A percentile compares a stretch with the other conserved stretches of the same genome.
These are phyloP conservation scores for Beta macrorhiza DNA, from an alignment of 179 eudicot species.

Conservation along the genomic window DNA sequence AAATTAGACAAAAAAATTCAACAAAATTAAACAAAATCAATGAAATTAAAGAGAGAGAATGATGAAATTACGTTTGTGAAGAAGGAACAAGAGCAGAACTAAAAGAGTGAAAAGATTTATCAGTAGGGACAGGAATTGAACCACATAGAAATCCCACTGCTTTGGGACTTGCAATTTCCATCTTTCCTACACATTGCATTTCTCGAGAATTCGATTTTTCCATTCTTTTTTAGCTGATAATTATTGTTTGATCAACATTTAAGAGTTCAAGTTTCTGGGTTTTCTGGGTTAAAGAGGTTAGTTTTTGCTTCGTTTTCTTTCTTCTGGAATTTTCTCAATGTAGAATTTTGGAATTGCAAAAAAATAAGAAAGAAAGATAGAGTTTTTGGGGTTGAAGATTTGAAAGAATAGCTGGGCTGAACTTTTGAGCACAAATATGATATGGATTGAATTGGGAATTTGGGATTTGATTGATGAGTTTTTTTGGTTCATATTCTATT, in stretches of 20 bases:
- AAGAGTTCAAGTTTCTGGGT: neutral
- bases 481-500: too few species aligned
- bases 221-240: conserved; percentile 28
- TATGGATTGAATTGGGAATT: too few species aligned
- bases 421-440: too few species aligned
- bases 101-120: conserved; percentile 54
- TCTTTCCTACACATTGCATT: conserved; percentile 64
- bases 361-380: too few species aligned
- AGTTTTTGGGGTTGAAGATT: neutral
- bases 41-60: neutral
- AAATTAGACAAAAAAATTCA: neutral
- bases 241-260: neutral
- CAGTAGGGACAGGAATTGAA: conserved; percentile 80
- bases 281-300: neutral
- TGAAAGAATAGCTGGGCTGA: neutral
- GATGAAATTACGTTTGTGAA: conserved; percentile 41
- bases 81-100: conserved; percentile 67
- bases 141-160: conserved; percentile 82
- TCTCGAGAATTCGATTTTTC: conserved; percentile 44
- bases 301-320: neutral
- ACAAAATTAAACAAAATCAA: neutral
- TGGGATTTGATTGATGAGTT: too few species aligned
- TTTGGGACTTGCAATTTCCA: conserved; percentile 70
- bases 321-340: neutral
- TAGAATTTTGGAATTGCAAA: neutral